These are phyloP conservation scores for Zygosaccharomyces bisporus DNA, from an alignment of 805 yeast genomes.

Conservation along the genomic window DNA sequence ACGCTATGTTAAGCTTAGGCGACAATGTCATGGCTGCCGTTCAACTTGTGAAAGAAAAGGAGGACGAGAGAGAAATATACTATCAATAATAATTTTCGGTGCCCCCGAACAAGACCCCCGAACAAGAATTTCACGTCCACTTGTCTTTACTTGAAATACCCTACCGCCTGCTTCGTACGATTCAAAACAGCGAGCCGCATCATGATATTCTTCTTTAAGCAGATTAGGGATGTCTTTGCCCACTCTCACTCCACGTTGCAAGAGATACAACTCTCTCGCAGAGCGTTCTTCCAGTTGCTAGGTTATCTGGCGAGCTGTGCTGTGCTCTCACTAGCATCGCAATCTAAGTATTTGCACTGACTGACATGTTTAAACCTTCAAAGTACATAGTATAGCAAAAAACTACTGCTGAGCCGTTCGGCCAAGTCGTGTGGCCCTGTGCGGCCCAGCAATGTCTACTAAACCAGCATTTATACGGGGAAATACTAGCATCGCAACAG, in stretches of 20 bases:
- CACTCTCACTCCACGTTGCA: conserved; percentile 30
- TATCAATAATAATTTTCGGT: not conserved
- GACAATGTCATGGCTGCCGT: conserved; percentile 32
- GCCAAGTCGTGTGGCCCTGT: no score
- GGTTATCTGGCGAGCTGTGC: conserved; percentile 37
- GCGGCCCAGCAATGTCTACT: not conserved
- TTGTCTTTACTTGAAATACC: not conserved
- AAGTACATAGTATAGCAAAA: not conserved
- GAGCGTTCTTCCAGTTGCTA: conserved; percentile 35
- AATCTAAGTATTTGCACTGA: conserved; percentile 19
- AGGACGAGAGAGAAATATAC: not conserved
- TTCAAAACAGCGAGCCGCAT: no score
- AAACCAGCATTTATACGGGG: no score
- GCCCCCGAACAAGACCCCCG: not conserved
- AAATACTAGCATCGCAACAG: no score
- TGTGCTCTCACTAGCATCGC: conserved; percentile 32
- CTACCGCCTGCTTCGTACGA: no score
- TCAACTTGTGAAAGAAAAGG: conserved; percentile 25
- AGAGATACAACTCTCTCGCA: conserved; percentile 31
- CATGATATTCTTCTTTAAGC: conserved; percentile 31
- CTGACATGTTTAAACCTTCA: not conserved
- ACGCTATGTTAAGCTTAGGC: conserved; percentile 27
- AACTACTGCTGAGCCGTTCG: not conserved
- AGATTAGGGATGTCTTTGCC: conserved; percentile 34
- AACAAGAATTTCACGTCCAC: not conserved